These are phyloP conservation scores for Aspergillus chevalieri DNA, from an alignment of 2,329 filamentous ascomycete genomes.

Conservation along the genomic window DNA sequence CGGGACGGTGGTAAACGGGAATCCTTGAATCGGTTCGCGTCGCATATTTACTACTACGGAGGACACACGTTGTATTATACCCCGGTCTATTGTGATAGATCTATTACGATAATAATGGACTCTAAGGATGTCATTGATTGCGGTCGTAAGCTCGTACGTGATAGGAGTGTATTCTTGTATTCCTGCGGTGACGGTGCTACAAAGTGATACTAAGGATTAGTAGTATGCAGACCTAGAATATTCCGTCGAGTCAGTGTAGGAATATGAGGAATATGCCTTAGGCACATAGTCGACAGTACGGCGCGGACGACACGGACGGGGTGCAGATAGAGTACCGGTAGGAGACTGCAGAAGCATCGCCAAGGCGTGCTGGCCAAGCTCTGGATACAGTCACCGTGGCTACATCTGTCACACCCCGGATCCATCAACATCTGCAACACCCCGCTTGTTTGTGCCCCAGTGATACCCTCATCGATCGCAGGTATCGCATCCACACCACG, in stretches of 20 bases:
- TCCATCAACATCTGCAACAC: background rate
- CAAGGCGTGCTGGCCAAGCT: constrained; percentile 17
- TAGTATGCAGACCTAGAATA: too few species aligned
- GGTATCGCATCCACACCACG: background rate
- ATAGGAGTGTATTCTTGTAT: too few species aligned
- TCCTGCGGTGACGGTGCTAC: too few species aligned
- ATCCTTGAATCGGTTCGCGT: background rate
- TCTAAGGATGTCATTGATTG: too few species aligned
- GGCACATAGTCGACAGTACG: too few species aligned
- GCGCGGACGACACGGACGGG: too few species aligned
- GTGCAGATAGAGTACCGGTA: too few species aligned
- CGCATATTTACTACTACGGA: constrained; percentile 46
- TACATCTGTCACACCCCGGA: background rate
- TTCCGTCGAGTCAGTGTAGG: too few species aligned
- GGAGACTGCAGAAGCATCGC: too few species aligned
- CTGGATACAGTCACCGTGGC: constrained; percentile 5
- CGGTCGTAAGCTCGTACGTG: too few species aligned
- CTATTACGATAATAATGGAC: background rate
- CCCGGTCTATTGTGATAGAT: background rate
- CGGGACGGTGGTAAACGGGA: background rate
- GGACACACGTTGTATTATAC: constrained; percentile 21
- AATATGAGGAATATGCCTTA: too few species aligned
- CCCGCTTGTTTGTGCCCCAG: background rate
- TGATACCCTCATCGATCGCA: background rate
- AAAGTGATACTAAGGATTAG: too few species aligned